Evolutionary conservation across 164 flowering plant species (phyloP), one percentile per base, ranked within the genome.

Genomic region (Aristolochia contorta): DNA sequence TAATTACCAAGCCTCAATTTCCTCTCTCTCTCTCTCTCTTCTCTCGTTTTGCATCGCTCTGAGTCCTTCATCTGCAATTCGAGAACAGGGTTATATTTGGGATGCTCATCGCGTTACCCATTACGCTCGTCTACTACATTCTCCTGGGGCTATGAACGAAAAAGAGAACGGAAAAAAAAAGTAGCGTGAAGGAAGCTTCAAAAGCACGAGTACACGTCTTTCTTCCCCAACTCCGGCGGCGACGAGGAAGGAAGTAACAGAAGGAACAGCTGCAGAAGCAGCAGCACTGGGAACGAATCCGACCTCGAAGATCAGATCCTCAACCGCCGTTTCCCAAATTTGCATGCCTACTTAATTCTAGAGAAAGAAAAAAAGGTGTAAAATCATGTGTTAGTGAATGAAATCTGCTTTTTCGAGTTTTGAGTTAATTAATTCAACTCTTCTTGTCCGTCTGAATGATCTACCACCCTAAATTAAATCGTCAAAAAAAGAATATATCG

Each of bases 31-130:
- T 52, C 24, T 45, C 16, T 20, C 55, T 25, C 23, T 5, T 52
- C 55, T 52, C 24, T 20, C 55, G 13, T 52, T 21, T 52, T 20
- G 24, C 22, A 24, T 22, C 13, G 7, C 14, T 50, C 25, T n/a
- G 16, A 7, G 6, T 54, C 30, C 43, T 47, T 13, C 53, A n/a
- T 21, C 20, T 73, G 72, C 72, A 27, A 27, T 27, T 5, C 7
- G 43, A 37, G 7, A 37, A 37, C 43, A 89, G 96, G 30, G 96
- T 89, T 16, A 89, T 89, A 51, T 89, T 89, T 54, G 96, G 96
- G 56, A 89, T 89, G 96, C 66, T 89, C 54, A 79, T 89, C 5
- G 92, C 97, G 0, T 73, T 90, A 72, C 97, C 97, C 0, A 82
- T 90, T 22, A 87, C 94, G 0, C 82, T 90, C 0, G 84, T 84